Percentiles rank a stretch among this genome's conserved stretches.
Evolutionary conservation across 371 early-diverging fungal genomes (phyloP).

Genomic region (Syncephalis fuscata): DNA sequence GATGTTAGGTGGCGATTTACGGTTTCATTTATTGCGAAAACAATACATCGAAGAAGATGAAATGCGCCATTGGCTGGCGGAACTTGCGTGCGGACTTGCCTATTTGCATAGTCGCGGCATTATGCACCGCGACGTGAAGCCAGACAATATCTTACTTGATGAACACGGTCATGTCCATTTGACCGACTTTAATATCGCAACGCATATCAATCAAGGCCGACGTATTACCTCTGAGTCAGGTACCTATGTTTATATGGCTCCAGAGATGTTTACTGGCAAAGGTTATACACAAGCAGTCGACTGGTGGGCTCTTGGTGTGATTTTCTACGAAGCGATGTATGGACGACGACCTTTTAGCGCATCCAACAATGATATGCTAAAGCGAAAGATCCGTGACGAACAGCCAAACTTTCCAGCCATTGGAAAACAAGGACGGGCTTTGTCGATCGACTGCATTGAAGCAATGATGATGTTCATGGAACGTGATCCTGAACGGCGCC

Average conservation of each 20-base stretch:
- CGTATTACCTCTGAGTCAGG: constrained; percentile 59
- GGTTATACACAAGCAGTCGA: constrained; percentile 65
- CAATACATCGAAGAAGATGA: constrained; percentile 44
- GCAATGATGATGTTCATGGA: constrained; percentile 4
- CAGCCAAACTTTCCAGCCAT: constrained; percentile 11
- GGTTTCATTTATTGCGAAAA: constrained; percentile 53
- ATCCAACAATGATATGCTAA: background rate
- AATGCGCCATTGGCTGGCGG: constrained; percentile 62
- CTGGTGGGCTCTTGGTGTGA: constrained; percentile 89
- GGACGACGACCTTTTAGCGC: constrained; percentile 11
- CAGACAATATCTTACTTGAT: constrained; percentile 72
- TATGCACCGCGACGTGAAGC: constrained; percentile 58
- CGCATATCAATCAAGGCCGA: constrained; percentile 30
- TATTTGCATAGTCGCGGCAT: constrained; percentile 65
- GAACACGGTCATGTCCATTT: constrained; percentile 50
- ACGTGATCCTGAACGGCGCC: constrained; percentile 2
- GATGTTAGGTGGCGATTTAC: constrained; percentile 75
- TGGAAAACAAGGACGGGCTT: constrained; percentile 8
- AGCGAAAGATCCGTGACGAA: constrained; percentile 6
- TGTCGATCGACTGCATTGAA: constrained; percentile 10
- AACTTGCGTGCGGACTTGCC: constrained; percentile 46
- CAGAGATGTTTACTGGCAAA: constrained; percentile 52
- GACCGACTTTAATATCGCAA: constrained; percentile 72
- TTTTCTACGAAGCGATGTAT: constrained; percentile 54
- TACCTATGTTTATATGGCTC: constrained; percentile 68